These are phyloP conservation scores for Stropharia rugosoannulata DNA, from an alignment of 768 basidiomycete species.

Conservation along the genomic window DNA sequence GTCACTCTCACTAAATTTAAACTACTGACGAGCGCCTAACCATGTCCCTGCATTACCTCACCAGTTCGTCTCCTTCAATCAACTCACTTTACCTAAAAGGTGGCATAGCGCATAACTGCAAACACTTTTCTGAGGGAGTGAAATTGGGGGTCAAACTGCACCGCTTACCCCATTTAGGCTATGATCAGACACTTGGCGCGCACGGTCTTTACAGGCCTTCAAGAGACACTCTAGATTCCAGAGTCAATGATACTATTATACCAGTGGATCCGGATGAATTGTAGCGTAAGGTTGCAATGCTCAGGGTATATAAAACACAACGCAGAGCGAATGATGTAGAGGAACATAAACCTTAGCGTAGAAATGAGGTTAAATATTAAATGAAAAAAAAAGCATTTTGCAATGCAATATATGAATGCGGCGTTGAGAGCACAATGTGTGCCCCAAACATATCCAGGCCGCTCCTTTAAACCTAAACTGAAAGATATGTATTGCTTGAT, in stretches of 20 bases:
- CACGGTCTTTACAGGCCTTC: too few relatives aligned
- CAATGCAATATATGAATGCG: slow-evolving; percentile 9
- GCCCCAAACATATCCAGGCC: slow-evolving; percentile 15
- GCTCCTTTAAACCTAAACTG: slow-evolving; percentile 1
- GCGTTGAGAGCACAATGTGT: slow-evolving; percentile 11
- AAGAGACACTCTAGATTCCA: too few relatives aligned
- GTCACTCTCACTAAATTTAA: neutral
- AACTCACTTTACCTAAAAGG: too few relatives aligned
- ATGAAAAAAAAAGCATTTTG: slow-evolving; percentile 8
- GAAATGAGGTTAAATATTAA: neutral
- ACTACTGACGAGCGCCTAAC: neutral
- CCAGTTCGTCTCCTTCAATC: too few relatives aligned
- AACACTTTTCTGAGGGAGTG: too few relatives aligned
- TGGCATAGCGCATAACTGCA: too few relatives aligned
- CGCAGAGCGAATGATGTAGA: slow-evolving; percentile 1
- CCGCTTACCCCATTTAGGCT: neutral
- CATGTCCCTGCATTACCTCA: neutral
- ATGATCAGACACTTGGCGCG: neutral
- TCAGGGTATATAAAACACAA: slow-evolving; percentile 6
- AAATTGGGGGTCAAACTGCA: neutral
- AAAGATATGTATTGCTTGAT: slow-evolving; percentile 4
- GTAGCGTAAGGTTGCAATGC: slow-evolving; percentile 1
- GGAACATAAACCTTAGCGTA: slow-evolving; percentile 4
- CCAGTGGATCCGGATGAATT: neutral
- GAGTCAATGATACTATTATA: too few relatives aligned